phyloP scores from a whole-genome alignment of 768 basidiomycete species.

The Mycena vitilis region DNA sequence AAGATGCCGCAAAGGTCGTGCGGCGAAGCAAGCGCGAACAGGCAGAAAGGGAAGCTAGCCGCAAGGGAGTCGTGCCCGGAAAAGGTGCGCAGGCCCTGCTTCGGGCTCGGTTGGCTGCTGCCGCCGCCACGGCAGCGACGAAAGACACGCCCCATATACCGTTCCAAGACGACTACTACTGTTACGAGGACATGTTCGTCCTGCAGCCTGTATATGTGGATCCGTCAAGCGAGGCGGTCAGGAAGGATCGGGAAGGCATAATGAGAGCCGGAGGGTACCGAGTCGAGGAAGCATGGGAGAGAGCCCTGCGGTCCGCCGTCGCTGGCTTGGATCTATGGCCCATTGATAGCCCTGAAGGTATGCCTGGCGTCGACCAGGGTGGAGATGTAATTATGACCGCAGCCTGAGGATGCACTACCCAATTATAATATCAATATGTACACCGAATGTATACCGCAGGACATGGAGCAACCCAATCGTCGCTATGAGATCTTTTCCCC shows the following conservation, averaged over 20 bases:
- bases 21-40: constrained; percentile 74
- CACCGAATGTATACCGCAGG: constrained; percentile 8
- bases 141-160: constrained; percentile 87
- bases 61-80: constrained; percentile 59
- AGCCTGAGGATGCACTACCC: constrained; percentile 40
- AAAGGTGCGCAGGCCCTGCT: constrained; percentile 61
- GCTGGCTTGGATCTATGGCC: constrained; percentile 77
- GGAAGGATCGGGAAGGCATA: constrained; percentile 80
- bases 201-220: constrained; percentile 74
- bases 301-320: constrained; percentile 80
- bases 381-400: constrained; percentile 62
- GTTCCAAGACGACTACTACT: constrained; percentile 80
- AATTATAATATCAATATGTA: constrained; percentile 13
- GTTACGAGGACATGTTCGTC: constrained; percentile 75
- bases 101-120: constrained; percentile 57
- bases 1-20: constrained; percentile 76
- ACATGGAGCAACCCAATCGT: background rate
- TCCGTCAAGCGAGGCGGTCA: constrained; percentile 78
- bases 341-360: constrained; percentile 41
- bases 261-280: constrained; percentile 88
- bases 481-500: constrained; percentile 56
- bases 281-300: constrained; percentile 87
- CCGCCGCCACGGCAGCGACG: constrained; percentile 65
- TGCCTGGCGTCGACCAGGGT: constrained; percentile 41
- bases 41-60: constrained; percentile 56